Conservation (phyloP, 2,329 filamentous ascomycete genomes). For the Trichoderma sp. region DNA sequence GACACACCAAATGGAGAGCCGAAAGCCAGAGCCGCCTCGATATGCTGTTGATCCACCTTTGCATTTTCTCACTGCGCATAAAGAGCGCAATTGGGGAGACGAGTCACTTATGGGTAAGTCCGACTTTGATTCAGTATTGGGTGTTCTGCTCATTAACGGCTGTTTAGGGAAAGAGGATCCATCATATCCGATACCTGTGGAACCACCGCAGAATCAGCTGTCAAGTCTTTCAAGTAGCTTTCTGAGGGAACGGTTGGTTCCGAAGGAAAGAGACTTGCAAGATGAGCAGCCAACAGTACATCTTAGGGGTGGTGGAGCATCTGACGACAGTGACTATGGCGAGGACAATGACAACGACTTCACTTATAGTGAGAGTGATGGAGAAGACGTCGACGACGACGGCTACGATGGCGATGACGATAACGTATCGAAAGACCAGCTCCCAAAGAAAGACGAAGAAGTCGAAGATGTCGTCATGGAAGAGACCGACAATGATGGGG, state of each 20-base stretch:
- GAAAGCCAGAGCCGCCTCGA: conserved; percentile 19
- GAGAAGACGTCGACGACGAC: neutral
- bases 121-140: no score
- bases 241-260: neutral
- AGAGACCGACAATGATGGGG: neutral
- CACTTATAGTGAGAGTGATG: neutral
- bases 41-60: conserved; percentile 29
- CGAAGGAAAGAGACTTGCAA: no score
- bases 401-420: neutral
- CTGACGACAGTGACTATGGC: neutral
- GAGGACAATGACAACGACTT: neutral
- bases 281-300: neutral
- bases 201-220: neutral
- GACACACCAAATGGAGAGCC: conserved; percentile 21
- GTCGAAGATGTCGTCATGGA: neutral
- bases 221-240: neutral
- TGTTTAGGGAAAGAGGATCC: neutral
- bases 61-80: conserved; percentile 34
- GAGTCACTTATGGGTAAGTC: conserved; percentile 26
- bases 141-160: neutral
- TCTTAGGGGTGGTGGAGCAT: conserved; percentile 8
- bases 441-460: neutral
- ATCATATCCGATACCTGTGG: neutral
- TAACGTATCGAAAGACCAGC: neutral
- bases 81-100: conserved; percentile 31